A percentile compares a stretch with the other conserved stretches of the same genome.
Evolutionary conservation across 306 rosid genomes (phyloP).

Genomic region (Arachis stenosperma): DNA sequence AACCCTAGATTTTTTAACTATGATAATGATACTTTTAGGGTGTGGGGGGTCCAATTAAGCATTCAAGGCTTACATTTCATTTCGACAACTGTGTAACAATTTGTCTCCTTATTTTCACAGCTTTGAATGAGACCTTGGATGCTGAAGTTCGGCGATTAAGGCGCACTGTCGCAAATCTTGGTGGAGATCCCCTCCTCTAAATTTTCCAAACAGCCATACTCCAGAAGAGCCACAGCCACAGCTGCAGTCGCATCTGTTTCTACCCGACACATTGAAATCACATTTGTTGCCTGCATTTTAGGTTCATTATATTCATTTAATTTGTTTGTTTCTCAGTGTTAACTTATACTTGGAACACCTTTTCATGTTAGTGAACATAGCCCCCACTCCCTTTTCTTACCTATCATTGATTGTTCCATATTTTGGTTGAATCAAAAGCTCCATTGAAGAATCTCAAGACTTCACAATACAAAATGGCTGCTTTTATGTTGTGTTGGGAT

Average conservation of each 20-base stretch:
- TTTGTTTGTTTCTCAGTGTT: slow-evolving; percentile 6
- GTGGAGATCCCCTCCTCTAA: slow-evolving; percentile 61
- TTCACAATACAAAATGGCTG: neutral
- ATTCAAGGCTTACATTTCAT: slow-evolving; percentile 11
- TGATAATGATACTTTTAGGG: neutral
- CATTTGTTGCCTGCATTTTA: slow-evolving; percentile 36
- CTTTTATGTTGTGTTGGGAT: too few relatives aligned
- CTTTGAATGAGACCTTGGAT: slow-evolving; percentile 77
- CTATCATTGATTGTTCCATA: neutral
- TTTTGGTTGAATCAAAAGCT: neutral
- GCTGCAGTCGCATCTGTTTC: slow-evolving; percentile 44
- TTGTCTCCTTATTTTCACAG: slow-evolving; percentile 47
- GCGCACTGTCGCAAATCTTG: slow-evolving; percentile 53
- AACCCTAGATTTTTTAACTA: neutral
- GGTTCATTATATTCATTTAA: slow-evolving; percentile 17
- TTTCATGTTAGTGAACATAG: slow-evolving; percentile 14
- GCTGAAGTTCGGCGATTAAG: slow-evolving; percentile 75
- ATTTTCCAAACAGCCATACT: slow-evolving; percentile 27
- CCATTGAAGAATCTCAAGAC: neutral
- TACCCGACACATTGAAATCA: slow-evolving; percentile 35
- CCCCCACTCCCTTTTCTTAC: too few relatives aligned
- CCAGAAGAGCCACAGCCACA: slow-evolving; percentile 40
- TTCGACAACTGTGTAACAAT: neutral
- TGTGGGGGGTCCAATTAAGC: neutral
- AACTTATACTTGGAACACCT: neutral